These are phyloP conservation scores for Aspergillus transmontanensis DNA, from an alignment of 2,329 filamentous ascomycete genomes.

Conservation along the genomic window DNA sequence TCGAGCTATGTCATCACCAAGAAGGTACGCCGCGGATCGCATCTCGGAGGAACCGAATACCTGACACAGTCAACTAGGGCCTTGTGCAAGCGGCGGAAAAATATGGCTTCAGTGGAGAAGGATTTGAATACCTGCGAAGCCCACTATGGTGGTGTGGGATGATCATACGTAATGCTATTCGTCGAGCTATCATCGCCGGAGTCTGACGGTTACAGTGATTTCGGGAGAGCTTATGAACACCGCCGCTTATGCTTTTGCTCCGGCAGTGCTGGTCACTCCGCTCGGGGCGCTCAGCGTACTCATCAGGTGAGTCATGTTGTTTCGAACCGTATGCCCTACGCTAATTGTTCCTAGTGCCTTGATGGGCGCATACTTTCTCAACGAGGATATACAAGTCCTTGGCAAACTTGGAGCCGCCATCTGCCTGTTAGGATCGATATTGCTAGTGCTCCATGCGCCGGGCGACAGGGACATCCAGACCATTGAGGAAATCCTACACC, in stretches of 20 bases:
- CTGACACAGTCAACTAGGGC: not conserved
- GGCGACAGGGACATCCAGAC: constrained; percentile 88
- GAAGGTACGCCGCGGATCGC: not conserved
- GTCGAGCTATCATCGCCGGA: not conserved
- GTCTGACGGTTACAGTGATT: not conserved
- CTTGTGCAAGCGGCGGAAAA: not conserved
- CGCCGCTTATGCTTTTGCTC: constrained; percentile 95
- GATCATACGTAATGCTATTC: not conserved
- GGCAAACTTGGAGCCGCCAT: constrained; percentile 95
- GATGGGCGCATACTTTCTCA: constrained; percentile 89
- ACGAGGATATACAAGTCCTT: constrained; percentile 84
- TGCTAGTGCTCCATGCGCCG: constrained; percentile 96
- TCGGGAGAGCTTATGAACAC: constrained; percentile 92
- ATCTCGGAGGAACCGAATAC: not conserved
- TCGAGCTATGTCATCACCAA: constrained; percentile 5
- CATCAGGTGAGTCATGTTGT: constrained; percentile 63
- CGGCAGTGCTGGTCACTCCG: constrained; percentile 96
- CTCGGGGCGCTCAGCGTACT: constrained; percentile 91
- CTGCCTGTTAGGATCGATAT: constrained; percentile 91
- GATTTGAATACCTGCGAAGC: not conserved
- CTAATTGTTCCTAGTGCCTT: constrained; percentile 64
- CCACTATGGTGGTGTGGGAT: not conserved
- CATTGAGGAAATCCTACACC: constrained; percentile 87
- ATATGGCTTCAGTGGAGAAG: constrained; percentile 1
- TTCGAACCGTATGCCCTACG: not conserved